Evolutionary conservation across 2,329 filamentous ascomycete species (phyloP).

Genomic region (Alternaria novae-zelandiae): DNA sequence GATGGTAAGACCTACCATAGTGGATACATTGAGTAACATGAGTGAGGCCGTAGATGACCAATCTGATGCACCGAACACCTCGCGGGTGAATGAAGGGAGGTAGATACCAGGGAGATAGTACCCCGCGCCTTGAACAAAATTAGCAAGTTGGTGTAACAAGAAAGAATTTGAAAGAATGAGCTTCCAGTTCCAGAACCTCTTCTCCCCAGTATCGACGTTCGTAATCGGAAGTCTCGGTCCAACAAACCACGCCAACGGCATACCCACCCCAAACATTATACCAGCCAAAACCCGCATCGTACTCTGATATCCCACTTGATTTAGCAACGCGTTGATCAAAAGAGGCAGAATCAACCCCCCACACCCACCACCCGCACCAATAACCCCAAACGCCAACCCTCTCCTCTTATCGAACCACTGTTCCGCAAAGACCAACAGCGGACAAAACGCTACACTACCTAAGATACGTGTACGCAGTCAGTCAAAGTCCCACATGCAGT

Average conservation of each 20-base stretch:
- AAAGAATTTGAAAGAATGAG: neutral
- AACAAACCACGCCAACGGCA: neutral
- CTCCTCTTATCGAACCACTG: slow-evolving; percentile 66
- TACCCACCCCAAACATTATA: neutral
- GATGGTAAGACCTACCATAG: neutral
- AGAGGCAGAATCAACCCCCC: neutral
- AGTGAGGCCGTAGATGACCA: slow-evolving; percentile 16
- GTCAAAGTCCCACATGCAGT: too few relatives aligned
- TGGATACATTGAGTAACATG: neutral
- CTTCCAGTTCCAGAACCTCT: neutral
- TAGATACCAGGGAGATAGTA: slow-evolving; percentile 51
- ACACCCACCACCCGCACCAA: slow-evolving; percentile 52
- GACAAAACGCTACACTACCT: slow-evolving; percentile 53
- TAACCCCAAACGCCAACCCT: slow-evolving; percentile 66
- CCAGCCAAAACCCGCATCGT: neutral
- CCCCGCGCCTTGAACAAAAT: slow-evolving; percentile 46
- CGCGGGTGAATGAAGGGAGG: slow-evolving; percentile 43
- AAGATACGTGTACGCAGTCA: too few relatives aligned
- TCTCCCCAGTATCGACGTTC: neutral
- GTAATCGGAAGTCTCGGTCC: neutral
- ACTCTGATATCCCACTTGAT: neutral
- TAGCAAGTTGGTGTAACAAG: slow-evolving; percentile 35
- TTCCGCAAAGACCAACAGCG: slow-evolving; percentile 61
- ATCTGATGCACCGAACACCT: slow-evolving; percentile 39
- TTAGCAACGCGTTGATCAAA: neutral